phyloP scores from a whole-genome alignment of 306 rosid genomes.

The Prunus kanzakura region DNA sequence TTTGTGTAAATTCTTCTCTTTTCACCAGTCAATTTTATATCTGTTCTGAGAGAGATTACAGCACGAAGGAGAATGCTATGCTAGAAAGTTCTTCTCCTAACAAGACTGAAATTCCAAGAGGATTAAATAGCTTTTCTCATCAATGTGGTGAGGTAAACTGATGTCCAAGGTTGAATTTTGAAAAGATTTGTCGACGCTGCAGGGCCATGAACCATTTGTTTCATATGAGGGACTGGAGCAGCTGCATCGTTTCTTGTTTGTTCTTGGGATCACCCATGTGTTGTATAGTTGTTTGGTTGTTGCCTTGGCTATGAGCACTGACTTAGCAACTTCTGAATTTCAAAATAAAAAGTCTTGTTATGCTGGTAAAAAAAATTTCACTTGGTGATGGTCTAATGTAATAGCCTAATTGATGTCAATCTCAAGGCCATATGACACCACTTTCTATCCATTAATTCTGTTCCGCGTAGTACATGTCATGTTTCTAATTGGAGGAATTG shows the following conservation, averaged over 20 bases:
- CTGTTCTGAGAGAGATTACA: constrained; percentile 64
- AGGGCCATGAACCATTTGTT: constrained; percentile 96
- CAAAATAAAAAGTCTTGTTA: neutral
- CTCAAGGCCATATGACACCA: neutral
- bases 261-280: constrained; percentile 94
- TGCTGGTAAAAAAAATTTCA: neutral
- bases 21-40: constrained; percentile 66
- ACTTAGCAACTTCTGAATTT: neutral
- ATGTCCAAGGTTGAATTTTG: neutral
- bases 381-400: neutral
- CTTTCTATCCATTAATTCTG: no score
- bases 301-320: constrained; percentile 75
- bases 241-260: constrained; percentile 90
- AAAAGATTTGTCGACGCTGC: constrained; percentile 15
- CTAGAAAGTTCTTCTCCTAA: constrained; percentile 38
- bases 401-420: neutral
- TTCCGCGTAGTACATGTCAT: neutral
- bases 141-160: constrained; percentile 72
- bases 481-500: neutral
- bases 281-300: constrained; percentile 87
- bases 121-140: constrained; percentile 30
- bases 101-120: constrained; percentile 35
- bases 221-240: constrained; percentile 94
- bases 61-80: constrained; percentile 24
- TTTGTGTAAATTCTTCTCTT: constrained; percentile 80